phyloP scores from a whole-genome alignment of 495 filamentous ascomycete genomes.

The Sphaerosporella brunnea region DNA sequence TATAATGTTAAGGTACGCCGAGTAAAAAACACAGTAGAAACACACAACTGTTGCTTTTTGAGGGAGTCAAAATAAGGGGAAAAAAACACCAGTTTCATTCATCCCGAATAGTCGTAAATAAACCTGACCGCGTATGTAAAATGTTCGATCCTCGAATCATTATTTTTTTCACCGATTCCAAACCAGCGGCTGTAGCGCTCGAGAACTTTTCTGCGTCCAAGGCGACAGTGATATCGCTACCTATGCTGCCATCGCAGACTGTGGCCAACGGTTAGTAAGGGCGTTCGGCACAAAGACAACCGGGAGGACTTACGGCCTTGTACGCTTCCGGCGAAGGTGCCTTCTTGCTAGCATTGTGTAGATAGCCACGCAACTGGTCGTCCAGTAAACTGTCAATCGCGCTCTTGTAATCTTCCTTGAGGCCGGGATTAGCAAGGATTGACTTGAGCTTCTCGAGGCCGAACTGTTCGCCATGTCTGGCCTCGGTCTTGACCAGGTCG shows the following conservation, averaged over 20 bases:
- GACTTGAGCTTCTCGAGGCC: slow-evolving; percentile 16
- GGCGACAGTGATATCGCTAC: no score
- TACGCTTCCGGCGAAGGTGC: slow-evolving; percentile 3
- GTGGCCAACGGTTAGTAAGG: background rate
- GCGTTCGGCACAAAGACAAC: background rate
- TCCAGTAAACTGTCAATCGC: slow-evolving; percentile 18
- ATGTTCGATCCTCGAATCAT: slow-evolving; percentile 2
- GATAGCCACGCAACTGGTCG: slow-evolving; percentile 4
- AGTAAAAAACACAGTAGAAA: no score
- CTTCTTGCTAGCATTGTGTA: slow-evolving; percentile 15
- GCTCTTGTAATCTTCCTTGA: slow-evolving; percentile 14
- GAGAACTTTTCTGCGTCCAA: no score
- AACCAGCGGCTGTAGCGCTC: background rate
- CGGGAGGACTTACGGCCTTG: slow-evolving; percentile 2
- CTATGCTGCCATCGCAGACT: background rate
- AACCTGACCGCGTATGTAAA: no score
- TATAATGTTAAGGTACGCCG: no score
- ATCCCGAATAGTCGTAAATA: no score
- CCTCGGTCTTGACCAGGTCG: slow-evolving; percentile 14
- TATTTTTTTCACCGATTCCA: background rate
- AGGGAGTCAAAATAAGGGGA: no score
- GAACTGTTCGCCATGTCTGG: slow-evolving; percentile 14
- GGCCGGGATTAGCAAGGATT: slow-evolving; percentile 9
- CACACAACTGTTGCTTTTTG: no score
- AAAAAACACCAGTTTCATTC: no score